phyloP scores from a whole-genome alignment of 2,329 filamentous ascomycete species.

The Paradendryphiella salina region DNA sequence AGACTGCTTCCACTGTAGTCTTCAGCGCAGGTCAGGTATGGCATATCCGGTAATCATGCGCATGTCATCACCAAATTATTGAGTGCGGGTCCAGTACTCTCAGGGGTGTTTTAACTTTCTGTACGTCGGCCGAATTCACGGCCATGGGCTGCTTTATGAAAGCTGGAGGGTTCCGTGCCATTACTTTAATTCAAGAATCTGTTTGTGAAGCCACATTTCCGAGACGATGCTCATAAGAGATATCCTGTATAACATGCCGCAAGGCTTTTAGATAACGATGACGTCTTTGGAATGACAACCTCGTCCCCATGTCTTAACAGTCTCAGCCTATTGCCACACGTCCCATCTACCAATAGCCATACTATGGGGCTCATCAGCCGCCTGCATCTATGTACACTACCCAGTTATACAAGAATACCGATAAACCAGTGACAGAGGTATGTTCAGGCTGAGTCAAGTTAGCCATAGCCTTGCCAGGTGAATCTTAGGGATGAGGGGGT shows the following conservation, averaged over 20 bases:
- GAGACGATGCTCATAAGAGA: background rate
- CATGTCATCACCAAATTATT: background rate
- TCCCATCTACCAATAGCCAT: slow-evolving; percentile 2
- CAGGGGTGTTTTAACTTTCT: background rate
- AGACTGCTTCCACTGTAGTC: background rate
- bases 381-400: background rate
- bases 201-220: background rate
- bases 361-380: background rate
- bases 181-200: background rate
- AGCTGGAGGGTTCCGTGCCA: background rate
- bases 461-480: slow-evolving; percentile 1
- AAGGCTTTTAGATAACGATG: background rate
- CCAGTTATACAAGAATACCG: background rate
- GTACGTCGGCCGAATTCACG: background rate
- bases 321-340: slow-evolving; percentile 6
- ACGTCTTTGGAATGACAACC: background rate
- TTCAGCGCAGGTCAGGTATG: background rate
- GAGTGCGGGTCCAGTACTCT: slow-evolving; percentile 1
- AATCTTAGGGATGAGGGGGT: slow-evolving; percentile 7
- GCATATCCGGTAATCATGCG: slow-evolving; percentile 1
- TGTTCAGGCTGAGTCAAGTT: slow-evolving; percentile 3
- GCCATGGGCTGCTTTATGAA: background rate
- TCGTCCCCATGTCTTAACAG: slow-evolving; percentile 1
- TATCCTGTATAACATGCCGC: background rate
- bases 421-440: slow-evolving; percentile 4